phyloP scores from a whole-genome alignment of 2,329 filamentous ascomycete species.

The Aspergillus japonicus region DNA sequence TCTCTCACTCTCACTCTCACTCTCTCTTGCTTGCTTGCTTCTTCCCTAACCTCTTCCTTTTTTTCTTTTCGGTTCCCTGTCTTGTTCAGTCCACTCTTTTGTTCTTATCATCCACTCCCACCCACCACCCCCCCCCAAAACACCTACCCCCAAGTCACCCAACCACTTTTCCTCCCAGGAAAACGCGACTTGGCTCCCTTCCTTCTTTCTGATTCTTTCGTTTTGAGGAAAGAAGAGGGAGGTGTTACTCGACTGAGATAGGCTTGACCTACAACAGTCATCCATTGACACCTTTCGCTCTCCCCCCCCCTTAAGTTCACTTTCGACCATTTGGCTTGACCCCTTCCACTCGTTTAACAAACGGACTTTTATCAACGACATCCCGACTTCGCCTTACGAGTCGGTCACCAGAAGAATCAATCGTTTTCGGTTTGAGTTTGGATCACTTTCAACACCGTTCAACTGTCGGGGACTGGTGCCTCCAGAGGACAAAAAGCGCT shows the following conservation, averaged over 20 bases:
- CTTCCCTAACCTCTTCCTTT: conserved; percentile 16
- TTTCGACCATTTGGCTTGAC: conserved; percentile 12
- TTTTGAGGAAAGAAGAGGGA: conserved; percentile 31
- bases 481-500: conserved; percentile 11
- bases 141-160: conserved; percentile 9
- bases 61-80: conserved; percentile 20
- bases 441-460: conserved; percentile 8
- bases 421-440: conserved; percentile 6
- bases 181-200: conserved; percentile 21
- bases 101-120: conserved; percentile 16
- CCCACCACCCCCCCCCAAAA: conserved; percentile 5
- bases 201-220: conserved; percentile 27
- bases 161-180: conserved; percentile 6
- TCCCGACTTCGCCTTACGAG: conserved; percentile 8
- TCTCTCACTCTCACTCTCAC: conserved; percentile 18
- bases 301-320: conserved; percentile 1
- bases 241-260: conserved; percentile 16
- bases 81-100: conserved; percentile 18
- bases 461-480: conserved; percentile 23
- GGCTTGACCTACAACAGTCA: conserved; percentile 13
- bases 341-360: conserved; percentile 25
- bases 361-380: conserved; percentile 5
- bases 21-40: conserved; percentile 9
- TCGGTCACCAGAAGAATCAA: neutral
- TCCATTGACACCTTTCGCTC: conserved; percentile 1